phyloP scores from a whole-genome alignment of 2,329 filamentous ascomycete species.

The Aspergillus oerlinghausenensis region DNA sequence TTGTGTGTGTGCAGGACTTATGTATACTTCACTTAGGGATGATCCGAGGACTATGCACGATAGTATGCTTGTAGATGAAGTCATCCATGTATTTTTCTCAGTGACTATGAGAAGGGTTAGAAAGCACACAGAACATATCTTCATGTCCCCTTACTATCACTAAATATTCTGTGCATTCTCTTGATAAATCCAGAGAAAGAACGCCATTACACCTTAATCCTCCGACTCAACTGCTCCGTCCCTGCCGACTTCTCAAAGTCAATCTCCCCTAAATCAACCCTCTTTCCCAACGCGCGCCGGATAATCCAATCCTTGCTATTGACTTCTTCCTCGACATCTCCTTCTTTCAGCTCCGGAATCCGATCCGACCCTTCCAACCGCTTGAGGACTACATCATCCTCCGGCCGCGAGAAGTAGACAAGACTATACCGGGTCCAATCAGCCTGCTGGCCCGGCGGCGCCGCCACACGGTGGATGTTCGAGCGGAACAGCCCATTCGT shows the following conservation, averaged over 20 bases:
- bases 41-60: not conserved
- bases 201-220: conserved; percentile 21
- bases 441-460: conserved; percentile 46
- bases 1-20: too few relatives aligned
- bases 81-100: not conserved
- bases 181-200: not conserved
- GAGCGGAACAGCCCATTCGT: conserved; percentile 38
- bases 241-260: conserved; percentile 30
- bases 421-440: conserved; percentile 46
- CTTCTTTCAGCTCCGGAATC: conserved; percentile 30
- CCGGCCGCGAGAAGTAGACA: conserved; percentile 53
- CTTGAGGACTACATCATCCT: conserved; percentile 44
- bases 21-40: not conserved
- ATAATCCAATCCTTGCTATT: conserved; percentile 43
- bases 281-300: conserved; percentile 33
- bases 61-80: not conserved
- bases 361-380: conserved; percentile 32
- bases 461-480: conserved; percentile 48
- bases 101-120: not conserved
- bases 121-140: not conserved
- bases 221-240: conserved; percentile 32
- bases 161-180: not conserved
- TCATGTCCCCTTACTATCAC: not conserved
- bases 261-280: conserved; percentile 25
- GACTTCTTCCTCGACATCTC: conserved; percentile 31